A percentile compares a stretch with the other conserved stretches of the same genome.
Conservation (phyloP, 495 filamentous ascomycete species). For the Hypomontagnella monticulosa region DNA sequence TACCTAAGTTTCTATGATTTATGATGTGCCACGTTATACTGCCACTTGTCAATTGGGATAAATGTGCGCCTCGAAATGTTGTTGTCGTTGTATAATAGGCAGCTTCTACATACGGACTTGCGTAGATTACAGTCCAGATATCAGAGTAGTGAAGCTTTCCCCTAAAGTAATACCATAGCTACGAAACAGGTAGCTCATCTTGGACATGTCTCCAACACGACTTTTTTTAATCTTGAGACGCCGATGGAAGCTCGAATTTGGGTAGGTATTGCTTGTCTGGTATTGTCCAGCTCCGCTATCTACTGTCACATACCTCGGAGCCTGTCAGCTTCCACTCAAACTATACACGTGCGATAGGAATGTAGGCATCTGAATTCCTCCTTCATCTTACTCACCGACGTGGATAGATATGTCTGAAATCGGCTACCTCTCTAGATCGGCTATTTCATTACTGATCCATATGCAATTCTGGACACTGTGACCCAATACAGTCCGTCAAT, state of each 20-base stretch:
- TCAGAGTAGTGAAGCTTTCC: not conserved
- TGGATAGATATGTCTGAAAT: constrained; percentile 10
- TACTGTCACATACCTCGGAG: constrained; percentile 2
- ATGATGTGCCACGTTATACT: constrained; percentile 37
- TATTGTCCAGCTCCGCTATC: constrained; percentile 31
- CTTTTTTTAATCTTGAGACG: constrained; percentile 10
- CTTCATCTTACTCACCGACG: not conserved
- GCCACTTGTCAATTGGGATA: constrained; percentile 39
- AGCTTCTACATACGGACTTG: constrained; percentile 19
- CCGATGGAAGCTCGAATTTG: constrained; percentile 22
- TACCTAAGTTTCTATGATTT: not conserved
- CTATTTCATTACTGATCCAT: constrained; percentile 13
- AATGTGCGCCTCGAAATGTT: constrained; percentile 17
- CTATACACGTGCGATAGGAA: constrained; percentile 16
- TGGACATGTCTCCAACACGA: not conserved
- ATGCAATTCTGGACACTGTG: not conserved
- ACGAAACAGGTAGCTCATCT: constrained; percentile 25
- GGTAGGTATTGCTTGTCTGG: not conserved
- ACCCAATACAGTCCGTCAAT: not conserved
- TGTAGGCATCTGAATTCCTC: not conserved
- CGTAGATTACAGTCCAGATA: not conserved
- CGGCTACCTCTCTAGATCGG: constrained; percentile 20
- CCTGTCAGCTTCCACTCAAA: constrained; percentile 16
- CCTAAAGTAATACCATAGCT: not conserved
- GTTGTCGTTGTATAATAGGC: constrained; percentile 29